These are phyloP conservation scores for Paxillus rubicundulus DNA, from an alignment of 768 basidiomycete species.

Conservation along the genomic window DNA sequence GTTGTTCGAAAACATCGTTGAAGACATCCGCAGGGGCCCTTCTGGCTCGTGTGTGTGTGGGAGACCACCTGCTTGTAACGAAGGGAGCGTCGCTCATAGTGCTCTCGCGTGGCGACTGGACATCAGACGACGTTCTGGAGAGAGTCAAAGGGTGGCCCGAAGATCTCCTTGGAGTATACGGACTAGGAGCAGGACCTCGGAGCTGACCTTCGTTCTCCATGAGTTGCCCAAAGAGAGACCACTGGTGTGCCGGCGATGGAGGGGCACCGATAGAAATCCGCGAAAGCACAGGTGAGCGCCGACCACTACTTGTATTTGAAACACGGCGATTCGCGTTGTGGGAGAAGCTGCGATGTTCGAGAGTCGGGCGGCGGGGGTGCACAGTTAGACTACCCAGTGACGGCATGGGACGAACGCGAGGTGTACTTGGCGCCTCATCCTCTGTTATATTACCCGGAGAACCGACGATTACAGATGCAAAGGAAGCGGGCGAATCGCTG, in stretches of 20 bases:
- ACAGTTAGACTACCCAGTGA: conserved; percentile 9
- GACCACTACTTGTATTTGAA: conserved; percentile 12
- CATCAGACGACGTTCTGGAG: conserved; percentile 1
- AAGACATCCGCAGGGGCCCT: background rate
- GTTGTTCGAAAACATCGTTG: background rate
- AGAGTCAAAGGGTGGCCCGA: background rate
- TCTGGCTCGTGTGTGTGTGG: background rate
- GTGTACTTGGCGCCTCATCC: conserved; percentile 13
- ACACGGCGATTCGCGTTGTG: conserved; percentile 10
- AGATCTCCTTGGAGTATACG: conserved; percentile 3
- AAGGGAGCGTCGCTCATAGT: background rate
- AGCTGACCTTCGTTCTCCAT: conserved; percentile 65
- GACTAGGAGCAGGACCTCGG: conserved; percentile 4
- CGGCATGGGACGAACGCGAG: conserved; percentile 14
- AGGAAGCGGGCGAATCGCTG: conserved; percentile 5
- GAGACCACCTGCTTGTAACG: background rate
- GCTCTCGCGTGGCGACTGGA: conserved; percentile 5
- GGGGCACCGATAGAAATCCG: conserved; percentile 7
- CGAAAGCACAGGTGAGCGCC: conserved; percentile 14
- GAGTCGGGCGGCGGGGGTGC: background rate
- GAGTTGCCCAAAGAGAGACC: conserved; percentile 68
- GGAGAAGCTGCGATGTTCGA: conserved; percentile 11
- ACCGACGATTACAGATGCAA: conserved; percentile 15
- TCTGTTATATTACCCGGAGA: conserved; percentile 25
- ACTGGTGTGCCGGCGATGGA: conserved; percentile 37